Conservation (phyloP, 306 rosid genomes). For the Corylus avellana region DNA sequence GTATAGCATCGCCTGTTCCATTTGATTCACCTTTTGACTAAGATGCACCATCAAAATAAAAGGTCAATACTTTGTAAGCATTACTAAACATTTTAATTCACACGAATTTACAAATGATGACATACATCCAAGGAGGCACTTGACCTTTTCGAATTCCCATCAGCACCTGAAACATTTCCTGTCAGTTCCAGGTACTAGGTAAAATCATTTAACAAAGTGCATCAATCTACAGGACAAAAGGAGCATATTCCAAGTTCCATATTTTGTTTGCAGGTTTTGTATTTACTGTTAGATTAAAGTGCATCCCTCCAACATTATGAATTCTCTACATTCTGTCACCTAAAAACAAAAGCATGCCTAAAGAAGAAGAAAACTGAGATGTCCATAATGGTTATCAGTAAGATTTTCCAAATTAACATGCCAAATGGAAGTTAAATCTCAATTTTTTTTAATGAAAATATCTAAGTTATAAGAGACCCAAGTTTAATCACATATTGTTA, state of each 20-base stretch:
- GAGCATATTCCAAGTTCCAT: slow-evolving; percentile 9
- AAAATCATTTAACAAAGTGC: slow-evolving; percentile 16
- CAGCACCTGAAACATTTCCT: slow-evolving; percentile 47
- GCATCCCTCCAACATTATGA: background rate
- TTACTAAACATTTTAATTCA: slow-evolving; percentile 12
- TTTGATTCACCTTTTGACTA: slow-evolving; percentile 49
- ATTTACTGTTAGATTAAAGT: slow-evolving; percentile 7
- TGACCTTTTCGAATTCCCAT: slow-evolving; percentile 51
- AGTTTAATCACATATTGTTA: background rate
- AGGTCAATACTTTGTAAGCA: slow-evolving; percentile 25
- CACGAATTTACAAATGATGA: background rate
- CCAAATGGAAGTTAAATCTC: no score
- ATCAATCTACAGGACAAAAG: slow-evolving; percentile 12
- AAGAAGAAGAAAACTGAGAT: background rate
- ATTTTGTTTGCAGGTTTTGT: background rate
- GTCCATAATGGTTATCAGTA: background rate
- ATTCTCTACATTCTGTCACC: background rate
- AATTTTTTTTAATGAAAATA: background rate
- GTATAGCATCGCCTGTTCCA: slow-evolving; percentile 45
- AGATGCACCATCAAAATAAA: slow-evolving; percentile 34
- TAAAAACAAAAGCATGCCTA: background rate
- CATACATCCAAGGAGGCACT: slow-evolving; percentile 53
- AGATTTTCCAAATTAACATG: background rate
- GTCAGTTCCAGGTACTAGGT: slow-evolving; percentile 31
- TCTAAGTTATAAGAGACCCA: background rate